Base-by-base conservation (phyloP, 495 filamentous ascomycete species). In the Achaetomiella virescens region DNA sequence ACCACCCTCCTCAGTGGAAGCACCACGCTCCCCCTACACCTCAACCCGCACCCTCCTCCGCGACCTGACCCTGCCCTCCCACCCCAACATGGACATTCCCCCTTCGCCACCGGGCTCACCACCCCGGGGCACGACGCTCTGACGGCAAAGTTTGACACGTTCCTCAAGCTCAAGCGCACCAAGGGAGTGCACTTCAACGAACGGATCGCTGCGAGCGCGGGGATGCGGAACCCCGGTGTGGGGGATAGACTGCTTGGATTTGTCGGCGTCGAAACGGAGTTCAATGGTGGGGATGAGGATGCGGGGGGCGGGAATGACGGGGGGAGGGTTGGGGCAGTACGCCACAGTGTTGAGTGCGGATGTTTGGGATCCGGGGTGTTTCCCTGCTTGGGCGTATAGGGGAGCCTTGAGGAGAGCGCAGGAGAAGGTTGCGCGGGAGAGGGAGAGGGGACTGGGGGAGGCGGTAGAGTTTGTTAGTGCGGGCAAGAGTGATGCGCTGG, bases 161-260 rank as follows among this genome's bases (percentile, higher is more conserved):
- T 98, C 69, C 81, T 96, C 1, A 76, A 81, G 22, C 76, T 97
- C 42, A 98, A 97, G 71, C 65, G 67, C 41, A 84, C 82, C 49
- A 83, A 89, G 60, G 89, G 88, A 3, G 75, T 90, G 29, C 95
- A 98, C 72, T 97, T 98, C 77, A 97, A 98, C 68, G 77, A 84
- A 55, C 87, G 89, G 48, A 75, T 97, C 0, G 82, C 85, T 20
- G 75, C 74, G 38, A 88, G 86, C 2, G 73, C 82, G 1, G 84
- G 87, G 0, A 72, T 96, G 37, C 84, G 82, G 48, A 96, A 97
- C 65, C 93, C 93, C 21, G 86, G 81, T 29, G 72, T 96, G 17
- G 72, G 88, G 55, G 80, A 83, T 37, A 92, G 92, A 60, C 77
- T 97, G 65, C 83, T 91, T 72, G 78, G 76, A 7, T 96, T 93